Conservation (phyloP, 345 rosid genomes). For the Hibiscus mutabilis region DNA sequence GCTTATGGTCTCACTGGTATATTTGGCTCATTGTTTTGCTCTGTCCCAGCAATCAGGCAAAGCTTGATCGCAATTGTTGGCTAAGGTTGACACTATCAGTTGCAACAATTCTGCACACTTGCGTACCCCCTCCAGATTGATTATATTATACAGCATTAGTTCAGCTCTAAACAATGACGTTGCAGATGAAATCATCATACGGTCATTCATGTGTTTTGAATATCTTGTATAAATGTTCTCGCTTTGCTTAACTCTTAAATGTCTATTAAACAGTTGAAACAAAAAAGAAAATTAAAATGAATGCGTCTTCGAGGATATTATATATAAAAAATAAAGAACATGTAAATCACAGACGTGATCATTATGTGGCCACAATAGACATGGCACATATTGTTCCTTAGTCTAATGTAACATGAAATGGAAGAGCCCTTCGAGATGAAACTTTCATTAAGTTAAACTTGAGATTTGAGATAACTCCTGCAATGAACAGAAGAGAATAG, state of each 20-base stretch:
- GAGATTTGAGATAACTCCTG: too few relatives aligned
- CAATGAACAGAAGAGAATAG: too few relatives aligned
- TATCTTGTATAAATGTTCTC: not conserved
- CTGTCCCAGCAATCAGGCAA: slow-evolving; percentile 77
- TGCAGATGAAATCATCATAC: too few relatives aligned
- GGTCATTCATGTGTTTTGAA: not conserved
- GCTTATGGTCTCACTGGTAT: slow-evolving; percentile 95
- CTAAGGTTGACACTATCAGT: slow-evolving; percentile 19
- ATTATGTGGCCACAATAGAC: too few relatives aligned
- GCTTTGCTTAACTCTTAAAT: not conserved
- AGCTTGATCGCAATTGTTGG: slow-evolving; percentile 74
- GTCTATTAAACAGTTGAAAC: not conserved
- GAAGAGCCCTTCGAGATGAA: too few relatives aligned
- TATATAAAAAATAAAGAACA: too few relatives aligned
- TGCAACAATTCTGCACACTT: not conserved
- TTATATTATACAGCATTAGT: not conserved
- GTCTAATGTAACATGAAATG: too few relatives aligned
- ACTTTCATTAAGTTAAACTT: too few relatives aligned
- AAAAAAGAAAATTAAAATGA: not conserved
- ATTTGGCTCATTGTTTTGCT: slow-evolving; percentile 78
- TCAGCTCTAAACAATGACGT: not conserved
- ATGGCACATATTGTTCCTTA: too few relatives aligned
- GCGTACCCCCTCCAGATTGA: not conserved
- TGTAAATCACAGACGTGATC: too few relatives aligned
- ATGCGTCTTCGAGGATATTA: not conserved